phyloP scores from a whole-genome alignment of 148 eudicot species.

The Bassia scoparia region DNA sequence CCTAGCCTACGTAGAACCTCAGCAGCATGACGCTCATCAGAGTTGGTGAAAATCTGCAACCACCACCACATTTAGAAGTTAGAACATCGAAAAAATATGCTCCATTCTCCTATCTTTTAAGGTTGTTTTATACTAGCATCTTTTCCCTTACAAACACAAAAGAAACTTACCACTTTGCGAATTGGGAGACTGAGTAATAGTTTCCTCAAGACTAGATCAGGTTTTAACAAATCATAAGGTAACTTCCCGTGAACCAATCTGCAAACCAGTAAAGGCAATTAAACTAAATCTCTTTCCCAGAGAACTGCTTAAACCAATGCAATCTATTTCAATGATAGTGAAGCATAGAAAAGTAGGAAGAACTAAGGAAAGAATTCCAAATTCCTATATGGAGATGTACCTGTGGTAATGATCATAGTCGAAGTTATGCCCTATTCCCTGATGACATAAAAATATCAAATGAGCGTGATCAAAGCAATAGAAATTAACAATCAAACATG shows the following conservation, averaged over 20 bases:
- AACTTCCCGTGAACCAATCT: conserved; percentile 89
- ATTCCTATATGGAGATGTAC: no score
- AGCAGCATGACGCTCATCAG: conserved; percentile 65
- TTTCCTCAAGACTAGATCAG: conserved; percentile 61
- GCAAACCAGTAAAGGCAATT: conserved; percentile 16
- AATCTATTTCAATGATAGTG: neutral
- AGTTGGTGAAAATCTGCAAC: conserved; percentile 73
- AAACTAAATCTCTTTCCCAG: neutral
- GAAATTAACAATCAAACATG: neutral
- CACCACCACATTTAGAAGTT: neutral
- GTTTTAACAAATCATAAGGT: conserved; percentile 75
- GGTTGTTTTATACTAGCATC: no score
- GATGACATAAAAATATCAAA: conserved; percentile 15
- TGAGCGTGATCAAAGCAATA: neutral
- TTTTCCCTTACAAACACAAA: no score
- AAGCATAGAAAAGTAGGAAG: no score
- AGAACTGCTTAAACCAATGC: neutral
- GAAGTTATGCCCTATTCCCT: conserved; percentile 89
- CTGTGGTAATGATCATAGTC: conserved; percentile 90
- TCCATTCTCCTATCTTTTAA: neutral
- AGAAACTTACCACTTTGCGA: conserved; percentile 68
- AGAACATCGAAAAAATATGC: neutral
- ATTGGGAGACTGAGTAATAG: conserved; percentile 70
- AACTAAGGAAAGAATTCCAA: no score
- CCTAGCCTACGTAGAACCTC: conserved; percentile 62